These are phyloP conservation scores for Nakaseomyces delphensis DNA, from an alignment of 1,139 yeast genomes.

Conservation along the genomic window DNA sequence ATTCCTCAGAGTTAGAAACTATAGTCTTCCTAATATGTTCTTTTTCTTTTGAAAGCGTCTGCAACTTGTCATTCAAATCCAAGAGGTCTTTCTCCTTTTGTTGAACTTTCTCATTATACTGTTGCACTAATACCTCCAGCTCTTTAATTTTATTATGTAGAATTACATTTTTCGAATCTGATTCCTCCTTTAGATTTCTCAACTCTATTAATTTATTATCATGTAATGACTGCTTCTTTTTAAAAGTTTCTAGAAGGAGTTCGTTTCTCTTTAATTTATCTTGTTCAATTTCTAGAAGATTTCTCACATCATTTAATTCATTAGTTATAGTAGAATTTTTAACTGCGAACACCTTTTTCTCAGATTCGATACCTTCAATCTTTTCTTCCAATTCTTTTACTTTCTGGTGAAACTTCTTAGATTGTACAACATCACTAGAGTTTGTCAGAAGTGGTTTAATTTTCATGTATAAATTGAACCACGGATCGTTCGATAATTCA, in stretches of 20 bases:
- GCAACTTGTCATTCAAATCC: background rate
- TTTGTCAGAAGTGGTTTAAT: slow-evolving; percentile 73
- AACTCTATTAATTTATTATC: slow-evolving; percentile 28
- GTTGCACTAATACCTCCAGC: slow-evolving; percentile 18
- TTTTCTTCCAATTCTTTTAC: slow-evolving; percentile 45
- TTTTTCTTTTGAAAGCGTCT: background rate
- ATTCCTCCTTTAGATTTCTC: slow-evolving; percentile 21
- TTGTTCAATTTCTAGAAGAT: slow-evolving; percentile 20
- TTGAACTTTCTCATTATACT: slow-evolving; percentile 12
- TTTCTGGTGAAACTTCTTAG: slow-evolving; percentile 50
- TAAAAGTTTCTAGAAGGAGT: slow-evolving; percentile 23
- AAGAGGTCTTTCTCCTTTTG: slow-evolving; percentile 1
- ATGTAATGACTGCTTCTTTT: slow-evolving; percentile 12
- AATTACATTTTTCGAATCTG: slow-evolving; percentile 26
- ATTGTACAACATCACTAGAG: slow-evolving; percentile 48
- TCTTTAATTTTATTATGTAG: slow-evolving; percentile 24
- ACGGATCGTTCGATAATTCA: slow-evolving; percentile 56
- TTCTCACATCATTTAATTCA: slow-evolving; percentile 34
- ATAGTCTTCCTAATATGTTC: background rate
- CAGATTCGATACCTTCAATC: slow-evolving; percentile 31
- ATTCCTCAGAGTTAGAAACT: background rate
- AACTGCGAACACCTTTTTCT: slow-evolving; percentile 28
- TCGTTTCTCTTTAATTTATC: slow-evolving; percentile 18
- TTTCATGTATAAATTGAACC: slow-evolving; percentile 69
- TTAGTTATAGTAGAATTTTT: slow-evolving; percentile 31